Conservation (phyloP, 2,329 filamentous ascomycete genomes). For the Epichloe baconii region DNA sequence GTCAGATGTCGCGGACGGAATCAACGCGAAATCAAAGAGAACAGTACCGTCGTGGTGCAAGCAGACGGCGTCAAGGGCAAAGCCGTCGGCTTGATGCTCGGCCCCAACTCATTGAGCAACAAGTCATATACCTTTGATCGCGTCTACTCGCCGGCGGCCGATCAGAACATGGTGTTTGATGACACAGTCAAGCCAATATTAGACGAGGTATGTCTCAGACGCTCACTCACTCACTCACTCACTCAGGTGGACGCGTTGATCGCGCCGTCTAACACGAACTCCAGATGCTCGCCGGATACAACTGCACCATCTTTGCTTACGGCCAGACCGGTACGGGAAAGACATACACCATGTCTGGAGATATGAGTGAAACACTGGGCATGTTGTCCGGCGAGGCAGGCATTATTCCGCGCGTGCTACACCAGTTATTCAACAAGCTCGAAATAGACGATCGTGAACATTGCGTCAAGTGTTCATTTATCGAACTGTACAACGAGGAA, state of each 20-base stretch:
- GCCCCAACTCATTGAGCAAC: slow-evolving; percentile 81
- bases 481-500: slow-evolving; percentile 97
- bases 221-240: too few relatives aligned
- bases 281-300: slow-evolving; percentile 85
- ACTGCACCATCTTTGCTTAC: slow-evolving; percentile 98
- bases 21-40: slow-evolving; percentile 84
- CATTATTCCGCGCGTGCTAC: slow-evolving; percentile 84
- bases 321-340: slow-evolving; percentile 97
- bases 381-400: slow-evolving; percentile 84
- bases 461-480: slow-evolving; percentile 94
- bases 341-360: slow-evolving; percentile 98
- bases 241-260: background rate
- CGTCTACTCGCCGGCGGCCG: slow-evolving; percentile 88
- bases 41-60: slow-evolving; percentile 81
- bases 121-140: slow-evolving; percentile 96
- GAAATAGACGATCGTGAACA: slow-evolving; percentile 68
- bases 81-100: slow-evolving; percentile 78
- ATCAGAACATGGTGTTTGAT: slow-evolving; percentile 88
- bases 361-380: slow-evolving; percentile 79
- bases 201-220: slow-evolving; percentile 55
- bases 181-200: slow-evolving; percentile 89
- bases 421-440: slow-evolving; percentile 76
- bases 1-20: slow-evolving; percentile 88
- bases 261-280: background rate
- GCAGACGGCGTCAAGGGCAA: slow-evolving; percentile 83